phyloP scores from a whole-genome alignment of 2,329 filamentous ascomycete species.

The Clonostachys rosea region DNA sequence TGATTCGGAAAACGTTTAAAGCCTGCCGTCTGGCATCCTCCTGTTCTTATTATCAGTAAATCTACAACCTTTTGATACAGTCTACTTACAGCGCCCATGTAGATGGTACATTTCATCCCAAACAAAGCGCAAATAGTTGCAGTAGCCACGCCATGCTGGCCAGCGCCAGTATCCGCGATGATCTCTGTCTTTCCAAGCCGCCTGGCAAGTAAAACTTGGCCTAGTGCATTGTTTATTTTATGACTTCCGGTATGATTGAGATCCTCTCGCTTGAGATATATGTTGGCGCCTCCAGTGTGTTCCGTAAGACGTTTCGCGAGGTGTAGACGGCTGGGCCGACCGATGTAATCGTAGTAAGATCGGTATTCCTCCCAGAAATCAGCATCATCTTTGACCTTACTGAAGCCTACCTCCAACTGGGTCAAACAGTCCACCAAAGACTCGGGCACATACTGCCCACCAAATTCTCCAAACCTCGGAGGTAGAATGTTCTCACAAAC shows the following conservation, averaged over 20 bases:
- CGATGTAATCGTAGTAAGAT: slow-evolving; percentile 96
- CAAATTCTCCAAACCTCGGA: slow-evolving; percentile 91
- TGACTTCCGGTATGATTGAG: slow-evolving; percentile 90
- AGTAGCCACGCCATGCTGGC: slow-evolving; percentile 89
- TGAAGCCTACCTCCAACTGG: slow-evolving; percentile 87
- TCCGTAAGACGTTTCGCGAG: slow-evolving; percentile 75
- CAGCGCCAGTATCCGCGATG: slow-evolving; percentile 88
- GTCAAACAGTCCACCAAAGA: slow-evolving; percentile 95
- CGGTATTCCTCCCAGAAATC: slow-evolving; percentile 96
- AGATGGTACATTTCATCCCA: slow-evolving; percentile 87
- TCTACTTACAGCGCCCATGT: slow-evolving; percentile 84
- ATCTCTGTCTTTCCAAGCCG: slow-evolving; percentile 85
- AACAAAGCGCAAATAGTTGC: slow-evolving; percentile 95
- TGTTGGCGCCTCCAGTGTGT: slow-evolving; percentile 77
- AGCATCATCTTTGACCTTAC: slow-evolving; percentile 78
- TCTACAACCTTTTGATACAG: slow-evolving; percentile 63
- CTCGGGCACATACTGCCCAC: slow-evolving; percentile 96
- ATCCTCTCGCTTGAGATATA: slow-evolving; percentile 91
- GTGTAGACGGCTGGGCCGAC: slow-evolving; percentile 77
- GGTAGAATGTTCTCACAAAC: slow-evolving; percentile 63
- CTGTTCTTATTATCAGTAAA: too few relatives aligned
- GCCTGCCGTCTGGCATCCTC: slow-evolving; percentile 96
- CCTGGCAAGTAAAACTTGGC: slow-evolving; percentile 75
- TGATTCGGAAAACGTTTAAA: slow-evolving; percentile 91
- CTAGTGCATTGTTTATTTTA: slow-evolving; percentile 94